Conservation (phyloP, 768 basidiomycete genomes). For the Grammothele lineata region DNA sequence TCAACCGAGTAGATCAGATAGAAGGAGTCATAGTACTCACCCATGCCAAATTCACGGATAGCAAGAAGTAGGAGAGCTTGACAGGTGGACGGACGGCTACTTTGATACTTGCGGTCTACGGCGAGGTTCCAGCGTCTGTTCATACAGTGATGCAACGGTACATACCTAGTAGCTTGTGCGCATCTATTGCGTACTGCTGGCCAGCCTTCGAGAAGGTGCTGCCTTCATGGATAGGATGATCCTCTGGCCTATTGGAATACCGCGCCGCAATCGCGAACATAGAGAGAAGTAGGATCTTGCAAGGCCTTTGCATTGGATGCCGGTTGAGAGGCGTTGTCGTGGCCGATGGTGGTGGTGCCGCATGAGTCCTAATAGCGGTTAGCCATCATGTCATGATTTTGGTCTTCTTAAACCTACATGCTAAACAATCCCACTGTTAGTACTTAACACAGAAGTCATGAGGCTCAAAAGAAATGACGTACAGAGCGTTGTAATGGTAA, state of each 20-base stretch:
- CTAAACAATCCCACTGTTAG: too few relatives aligned
- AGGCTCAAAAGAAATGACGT: neutral
- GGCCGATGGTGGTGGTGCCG: neutral
- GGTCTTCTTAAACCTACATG: too few relatives aligned
- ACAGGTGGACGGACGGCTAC: slow-evolving; percentile 68
- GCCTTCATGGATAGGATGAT: slow-evolving; percentile 33
- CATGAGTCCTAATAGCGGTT: too few relatives aligned
- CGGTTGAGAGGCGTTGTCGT: neutral
- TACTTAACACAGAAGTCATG: too few relatives aligned
- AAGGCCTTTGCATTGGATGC: slow-evolving; percentile 43
- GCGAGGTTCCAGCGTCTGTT: neutral
- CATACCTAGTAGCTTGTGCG: slow-evolving; percentile 59
- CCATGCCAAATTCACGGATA: slow-evolving; percentile 83
- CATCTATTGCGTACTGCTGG: slow-evolving; percentile 56
- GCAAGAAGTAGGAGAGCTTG: slow-evolving; percentile 79
- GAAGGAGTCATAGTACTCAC: too few relatives aligned
- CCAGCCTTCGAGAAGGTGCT: slow-evolving; percentile 71
- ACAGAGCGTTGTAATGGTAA: slow-evolving; percentile 40
- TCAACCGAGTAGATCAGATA: too few relatives aligned
- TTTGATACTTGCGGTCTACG: slow-evolving; percentile 61
- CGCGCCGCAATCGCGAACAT: slow-evolving; percentile 83
- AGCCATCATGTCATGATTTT: neutral
- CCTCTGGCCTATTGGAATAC: slow-evolving; percentile 47
- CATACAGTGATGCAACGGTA: slow-evolving; percentile 23
- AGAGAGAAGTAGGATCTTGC: slow-evolving; percentile 67